These are phyloP conservation scores for Cryphonectria naterciae DNA, from an alignment of 2,329 filamentous ascomycete species.

Conservation along the genomic window DNA sequence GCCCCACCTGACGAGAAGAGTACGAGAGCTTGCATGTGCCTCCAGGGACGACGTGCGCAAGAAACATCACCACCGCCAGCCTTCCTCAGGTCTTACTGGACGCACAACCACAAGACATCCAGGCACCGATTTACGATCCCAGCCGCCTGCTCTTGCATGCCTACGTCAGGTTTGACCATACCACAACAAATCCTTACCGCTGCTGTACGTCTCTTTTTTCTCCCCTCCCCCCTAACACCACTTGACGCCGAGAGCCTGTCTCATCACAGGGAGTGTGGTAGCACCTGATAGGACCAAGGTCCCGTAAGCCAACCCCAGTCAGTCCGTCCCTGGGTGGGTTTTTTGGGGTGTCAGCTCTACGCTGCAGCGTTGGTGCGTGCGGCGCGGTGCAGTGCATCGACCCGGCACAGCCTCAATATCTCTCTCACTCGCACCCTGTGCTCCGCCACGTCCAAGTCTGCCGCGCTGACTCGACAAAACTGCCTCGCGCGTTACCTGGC, in stretches of 20 bases:
- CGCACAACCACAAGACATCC: slow-evolving; percentile 18
- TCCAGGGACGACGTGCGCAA: slow-evolving; percentile 4
- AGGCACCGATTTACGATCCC: slow-evolving; percentile 22
- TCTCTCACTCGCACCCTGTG: slow-evolving; percentile 16
- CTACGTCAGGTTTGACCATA: slow-evolving; percentile 11
- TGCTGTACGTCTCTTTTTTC: slow-evolving; percentile 4
- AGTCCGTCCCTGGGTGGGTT: slow-evolving; percentile 23
- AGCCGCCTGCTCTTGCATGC: slow-evolving; percentile 5
- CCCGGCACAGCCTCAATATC: slow-evolving; percentile 26
- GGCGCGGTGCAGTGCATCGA: slow-evolving; percentile 8
- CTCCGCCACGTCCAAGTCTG: slow-evolving; percentile 28
- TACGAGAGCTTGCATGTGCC: slow-evolving; percentile 9
- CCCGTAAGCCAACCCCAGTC: background rate
- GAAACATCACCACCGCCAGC: background rate
- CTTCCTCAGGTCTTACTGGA: background rate
- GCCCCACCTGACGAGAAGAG: background rate
- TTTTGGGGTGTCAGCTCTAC: slow-evolving; percentile 29
- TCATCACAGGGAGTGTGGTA: slow-evolving; percentile 22
- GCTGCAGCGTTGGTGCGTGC: slow-evolving; percentile 10
- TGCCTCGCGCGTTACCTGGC: slow-evolving; percentile 29
- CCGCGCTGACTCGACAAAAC: slow-evolving; percentile 30
- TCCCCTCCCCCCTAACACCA: background rate
- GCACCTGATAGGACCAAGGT: slow-evolving; percentile 28
- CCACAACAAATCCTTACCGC: background rate
- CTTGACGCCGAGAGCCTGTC: slow-evolving; percentile 25